Conservation (phyloP, 179 eudicot species). For the Spergularia azorica region DNA sequence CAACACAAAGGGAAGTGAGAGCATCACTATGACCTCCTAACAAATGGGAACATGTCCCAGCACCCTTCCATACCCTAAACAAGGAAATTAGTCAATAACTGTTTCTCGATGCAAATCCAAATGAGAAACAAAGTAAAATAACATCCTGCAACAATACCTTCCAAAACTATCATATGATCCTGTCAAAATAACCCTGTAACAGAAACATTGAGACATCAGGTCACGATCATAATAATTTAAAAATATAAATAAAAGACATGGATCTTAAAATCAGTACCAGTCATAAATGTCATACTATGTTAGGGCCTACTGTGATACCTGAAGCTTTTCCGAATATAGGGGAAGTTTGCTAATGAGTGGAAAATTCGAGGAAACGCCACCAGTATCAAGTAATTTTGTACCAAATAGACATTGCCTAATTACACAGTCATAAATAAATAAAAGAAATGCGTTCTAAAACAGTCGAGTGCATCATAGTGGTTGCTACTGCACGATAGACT, state of each 20-base stretch:
- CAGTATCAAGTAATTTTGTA: background rate
- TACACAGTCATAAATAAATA: background rate
- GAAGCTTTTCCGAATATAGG: background rate
- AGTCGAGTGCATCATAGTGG: background rate
- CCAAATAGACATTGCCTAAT: background rate
- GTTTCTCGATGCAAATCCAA: background rate
- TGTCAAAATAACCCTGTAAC: constrained; percentile 72
- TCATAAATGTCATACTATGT: background rate
- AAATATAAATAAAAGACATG: background rate
- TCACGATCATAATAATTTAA: background rate
- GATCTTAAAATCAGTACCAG: background rate
- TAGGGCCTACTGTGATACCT: background rate
- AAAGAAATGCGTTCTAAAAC: constrained; percentile 3
- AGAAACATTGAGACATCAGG: constrained; percentile 7
- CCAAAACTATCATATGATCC: constrained; percentile 87
- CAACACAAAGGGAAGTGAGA: constrained; percentile 60
- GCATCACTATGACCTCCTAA: constrained; percentile 76
- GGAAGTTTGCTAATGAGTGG: background rate
- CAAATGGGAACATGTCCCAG: constrained; percentile 72
- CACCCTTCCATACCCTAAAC: constrained; percentile 75
- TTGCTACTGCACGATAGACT: background rate
- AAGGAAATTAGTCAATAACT: constrained; percentile 1
- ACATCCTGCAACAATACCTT: constrained; percentile 52
- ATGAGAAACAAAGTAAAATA: background rate
- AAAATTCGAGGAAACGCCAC: background rate